phyloP scores from a whole-genome alignment of 2,329 filamentous ascomycete species.

The Trichoderma atroviride region DNA sequence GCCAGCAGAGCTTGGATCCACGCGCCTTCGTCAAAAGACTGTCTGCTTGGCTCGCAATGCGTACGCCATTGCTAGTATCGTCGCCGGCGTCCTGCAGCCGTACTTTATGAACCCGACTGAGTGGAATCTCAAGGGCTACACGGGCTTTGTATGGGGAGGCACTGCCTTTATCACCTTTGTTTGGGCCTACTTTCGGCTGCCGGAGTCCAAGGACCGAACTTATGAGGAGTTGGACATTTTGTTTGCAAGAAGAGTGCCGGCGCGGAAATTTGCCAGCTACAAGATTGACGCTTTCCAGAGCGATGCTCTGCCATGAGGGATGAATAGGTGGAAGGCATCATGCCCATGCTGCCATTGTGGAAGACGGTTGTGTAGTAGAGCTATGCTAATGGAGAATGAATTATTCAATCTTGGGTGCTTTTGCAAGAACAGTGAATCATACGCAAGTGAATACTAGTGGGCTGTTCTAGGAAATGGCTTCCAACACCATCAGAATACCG shows the following conservation, averaged over 20 bases:
- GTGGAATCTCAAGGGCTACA: constrained; percentile 53
- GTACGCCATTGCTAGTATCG: constrained; percentile 52
- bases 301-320: constrained; percentile 14
- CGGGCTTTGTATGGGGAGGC: constrained; percentile 51
- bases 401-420: background rate
- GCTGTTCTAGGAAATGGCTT: background rate
- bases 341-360: background rate
- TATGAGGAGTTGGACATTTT: constrained; percentile 47
- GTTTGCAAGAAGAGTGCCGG: constrained; percentile 38
- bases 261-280: constrained; percentile 38
- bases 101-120: constrained; percentile 51
- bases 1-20: constrained; percentile 50
- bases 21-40: constrained; percentile 57
- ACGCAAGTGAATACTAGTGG: background rate
- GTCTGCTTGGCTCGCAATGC: constrained; percentile 53
- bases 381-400: background rate
- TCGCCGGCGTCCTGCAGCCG: constrained; percentile 53
- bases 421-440: background rate
- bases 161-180: constrained; percentile 51
- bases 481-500: background rate
- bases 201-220: constrained; percentile 55
- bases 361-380: background rate
- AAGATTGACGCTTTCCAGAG: constrained; percentile 23
- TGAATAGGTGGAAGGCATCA: background rate
- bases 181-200: constrained; percentile 55